A percentile compares a stretch with the other conserved stretches of the same genome.
These are phyloP conservation scores for Hyaloperonospora arabidopsidis DNA, from an alignment of 352 stramenopile genomes.

Conservation along the genomic window DNA sequence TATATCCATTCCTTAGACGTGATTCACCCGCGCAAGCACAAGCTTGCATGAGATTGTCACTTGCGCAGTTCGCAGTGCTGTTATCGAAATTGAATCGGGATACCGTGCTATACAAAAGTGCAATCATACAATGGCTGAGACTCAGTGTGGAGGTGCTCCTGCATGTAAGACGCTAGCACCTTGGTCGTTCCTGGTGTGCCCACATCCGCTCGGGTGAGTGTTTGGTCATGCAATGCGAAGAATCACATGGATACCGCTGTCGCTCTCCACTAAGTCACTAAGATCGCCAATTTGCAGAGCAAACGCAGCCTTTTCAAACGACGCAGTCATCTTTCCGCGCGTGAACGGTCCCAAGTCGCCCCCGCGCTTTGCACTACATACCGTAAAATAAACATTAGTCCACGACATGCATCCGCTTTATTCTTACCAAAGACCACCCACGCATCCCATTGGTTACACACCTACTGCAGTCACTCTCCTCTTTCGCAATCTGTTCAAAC, in stretches of 20 bases:
- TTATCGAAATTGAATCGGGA: not conserved
- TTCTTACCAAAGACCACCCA: no score
- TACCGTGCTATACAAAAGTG: not conserved
- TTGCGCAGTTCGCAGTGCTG: not conserved
- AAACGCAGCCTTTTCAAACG: slow-evolving; percentile 90
- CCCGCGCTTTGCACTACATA: slow-evolving; percentile 79
- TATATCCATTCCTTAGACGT: slow-evolving; percentile 32
- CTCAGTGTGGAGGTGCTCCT: slow-evolving; percentile 2
- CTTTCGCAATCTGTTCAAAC: slow-evolving; percentile 82
- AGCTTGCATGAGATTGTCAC: slow-evolving; percentile 1
- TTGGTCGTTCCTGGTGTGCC: slow-evolving; percentile 11
- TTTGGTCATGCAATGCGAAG: slow-evolving; percentile 75
- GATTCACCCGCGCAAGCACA: not conserved
- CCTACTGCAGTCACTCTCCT: slow-evolving; percentile 87
- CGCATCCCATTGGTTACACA: slow-evolving; percentile 11
- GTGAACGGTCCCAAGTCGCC: slow-evolving; percentile 87
- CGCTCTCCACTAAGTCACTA: slow-evolving; percentile 91
- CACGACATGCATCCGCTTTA: not conserved
- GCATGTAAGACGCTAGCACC: slow-evolving; percentile 1
- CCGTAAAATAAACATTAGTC: slow-evolving; percentile 1
- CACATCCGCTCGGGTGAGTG: slow-evolving; percentile 5
- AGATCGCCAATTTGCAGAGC: slow-evolving; percentile 89
- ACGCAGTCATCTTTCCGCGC: slow-evolving; percentile 88
- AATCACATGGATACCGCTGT: slow-evolving; percentile 96
- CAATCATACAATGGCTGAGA: slow-evolving; percentile 1